Base-by-base conservation (phyloP, 331 rosid species). In the Telfairia occidentalis region DNA sequence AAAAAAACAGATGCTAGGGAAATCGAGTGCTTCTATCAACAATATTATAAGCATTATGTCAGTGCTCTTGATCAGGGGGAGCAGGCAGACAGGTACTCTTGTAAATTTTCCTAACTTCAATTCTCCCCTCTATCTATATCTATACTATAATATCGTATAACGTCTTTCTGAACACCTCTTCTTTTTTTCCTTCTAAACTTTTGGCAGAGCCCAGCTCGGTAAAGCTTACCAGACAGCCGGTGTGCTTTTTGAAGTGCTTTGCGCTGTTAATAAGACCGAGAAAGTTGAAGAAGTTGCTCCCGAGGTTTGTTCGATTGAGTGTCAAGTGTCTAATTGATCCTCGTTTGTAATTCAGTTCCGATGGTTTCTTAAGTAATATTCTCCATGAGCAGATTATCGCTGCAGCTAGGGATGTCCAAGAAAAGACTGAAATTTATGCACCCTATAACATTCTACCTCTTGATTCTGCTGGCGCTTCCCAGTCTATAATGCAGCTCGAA, bases 211-310 rank as follows among this genome's bases (percentile, higher is more conserved):
- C 40, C 97, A 91, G 83, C 97, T 94, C 11, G 96, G 92, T 19
- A 91, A 94, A 84, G 96, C 97, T 80, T 94, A 94, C 85, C 92
- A 87, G 81, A 90, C 97, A 0, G 97, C 96, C 5, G 96, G 96
- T 60, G 97, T 91, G 78, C 98, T 91, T 71, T 94, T 94, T 75
- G 98, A 94, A 87, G 97, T 94, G 81, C 97, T 91, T 54, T 94
- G 98, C 61, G 98, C 96, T 0, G 98, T 94, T 72, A 94, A 94
- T 78, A 94, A 94, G 88, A 86, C 96, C 11, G 97, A 91, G 87
- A 90, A 94, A 78, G 97, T 88, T 45, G 97, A 94, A 81, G 98
- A 94, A 86, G 98, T 94, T 74, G 90, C 98, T 74, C 98, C 98
- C 9, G 97, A 94, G 98, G 98, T 91, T 49, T 71, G 90, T 84